Base-by-base conservation (phyloP, 768 basidiomycete genomes). In the Mycena polygramma region DNA sequence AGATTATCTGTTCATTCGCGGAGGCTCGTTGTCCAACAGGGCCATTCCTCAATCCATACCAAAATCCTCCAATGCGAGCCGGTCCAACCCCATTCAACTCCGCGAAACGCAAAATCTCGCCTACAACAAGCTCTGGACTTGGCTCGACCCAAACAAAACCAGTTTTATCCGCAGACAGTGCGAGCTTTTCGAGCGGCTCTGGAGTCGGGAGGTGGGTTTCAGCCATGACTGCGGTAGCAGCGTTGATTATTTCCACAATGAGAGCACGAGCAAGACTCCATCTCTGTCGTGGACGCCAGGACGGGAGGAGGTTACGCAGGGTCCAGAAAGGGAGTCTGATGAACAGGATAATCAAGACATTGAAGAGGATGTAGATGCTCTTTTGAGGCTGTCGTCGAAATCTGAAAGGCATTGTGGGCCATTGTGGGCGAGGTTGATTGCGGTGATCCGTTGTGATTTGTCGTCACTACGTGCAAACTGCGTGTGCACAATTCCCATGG, bases 1-100 rank as follows among this genome's bases (percentile, higher is more conserved):
- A 60, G 67, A 60, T 68, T 57, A 85, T 75, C 70, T 79, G 80
- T 63, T 84, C 41, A 2, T 75, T 77, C 43, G 74, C 66, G 30
- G 71, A 59, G 6, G 78, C 75, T 37, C 43, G 59, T 14, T 71
- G 75, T 14, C 75, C 72, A 9, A 76, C 73, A 39, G 62, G 73
- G 41, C 59, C 71, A 35, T 65, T 53, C n/a, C 66, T 53, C 59
- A 60, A 59, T 45, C 73, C 74, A 58, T 74, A 73, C 75, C 79
- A 79, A 63, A 75, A 78, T 17, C 74, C 79, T 36, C 68, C 70
- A 3, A 74, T 71, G 20, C 68, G 68, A 43, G 74, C 64, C 8
- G 74, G 61, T 43, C 70, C 30, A 48, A 81, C 77, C 0, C 68
- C 76, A 60, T 72, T 75, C 41, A 49, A 51, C 64, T 71, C 63